Evolutionary conservation across 2,329 filamentous ascomycete genomes (phyloP), one percentile per base, ranked within the genome.

Genomic region (Arthrobotrys pseudoclavata): DNA sequence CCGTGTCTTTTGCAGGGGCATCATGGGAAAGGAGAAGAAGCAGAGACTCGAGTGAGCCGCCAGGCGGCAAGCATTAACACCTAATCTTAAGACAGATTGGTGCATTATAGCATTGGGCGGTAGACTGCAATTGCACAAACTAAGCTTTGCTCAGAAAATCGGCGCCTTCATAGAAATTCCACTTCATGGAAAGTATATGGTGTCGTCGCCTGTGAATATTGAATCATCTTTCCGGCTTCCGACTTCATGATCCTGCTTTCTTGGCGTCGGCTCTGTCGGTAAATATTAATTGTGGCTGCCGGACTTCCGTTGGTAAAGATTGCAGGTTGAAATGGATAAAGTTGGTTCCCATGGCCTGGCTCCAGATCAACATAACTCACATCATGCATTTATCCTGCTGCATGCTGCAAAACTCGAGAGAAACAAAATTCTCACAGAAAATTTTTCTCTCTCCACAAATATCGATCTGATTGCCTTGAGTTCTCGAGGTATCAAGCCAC

Each of bases 281-380:
- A 72, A 48, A 72, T 18, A 66, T 66, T 72, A 66, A 47, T 57
- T 64, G 69, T 72, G 69, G 69, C 69, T 64, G 60, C 57, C 50
- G 55, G 47, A 48, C 67, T 47, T 18, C 40, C 29, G 48, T 31
- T 52, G 67, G 67, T 70, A 70, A 45, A 62, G 18, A 70, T 70
- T 70, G 55, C 53, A n/a, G 64, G 64, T 45, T 40, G 42, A 53
- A 69, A 45, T 53, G 67, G 67, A 20, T 70, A 70, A 70, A 70
- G 20, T 22, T 26, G n/a, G 24, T 63, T 70, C 50, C 55, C 55
- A 53, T 63, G 64, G 64, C n/a, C 63, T 31, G 24, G 48, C 48
- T 45, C 62, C 9, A 20, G 45, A 61, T 45, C 48, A 29, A 20
- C 37, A 24, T 40, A 53, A 66, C 37, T 24, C 53, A 37, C 68